A percentile compares a stretch with the other conserved stretches of the same genome.
These are phyloP conservation scores for Naematelia encephala DNA, from an alignment of 768 basidiomycete genomes.

Conservation along the genomic window DNA sequence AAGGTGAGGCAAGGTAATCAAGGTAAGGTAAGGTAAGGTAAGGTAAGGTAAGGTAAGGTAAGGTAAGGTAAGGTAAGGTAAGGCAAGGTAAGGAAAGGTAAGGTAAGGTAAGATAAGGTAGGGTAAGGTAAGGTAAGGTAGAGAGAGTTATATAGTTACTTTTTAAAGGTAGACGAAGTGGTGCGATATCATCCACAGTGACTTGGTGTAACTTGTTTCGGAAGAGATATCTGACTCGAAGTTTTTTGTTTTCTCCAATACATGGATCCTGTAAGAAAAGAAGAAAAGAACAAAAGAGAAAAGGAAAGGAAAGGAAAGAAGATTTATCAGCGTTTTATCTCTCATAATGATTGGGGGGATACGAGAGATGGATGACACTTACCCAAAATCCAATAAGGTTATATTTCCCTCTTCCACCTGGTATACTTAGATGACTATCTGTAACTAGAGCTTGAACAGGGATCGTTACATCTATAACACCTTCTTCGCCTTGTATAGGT, in stretches of 20 bases:
- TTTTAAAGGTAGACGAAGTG: conserved; percentile 54
- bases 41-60: no score
- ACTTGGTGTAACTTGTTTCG: conserved; percentile 70
- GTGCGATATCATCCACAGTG: conserved; percentile 65
- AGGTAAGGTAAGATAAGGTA: no score
- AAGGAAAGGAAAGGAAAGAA: neutral
- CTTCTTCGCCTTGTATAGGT: conserved; percentile 55
- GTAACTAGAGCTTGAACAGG: conserved; percentile 77
- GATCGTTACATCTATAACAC: conserved; percentile 71
- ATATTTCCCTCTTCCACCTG: conserved; percentile 72
- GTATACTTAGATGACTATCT: conserved; percentile 72
- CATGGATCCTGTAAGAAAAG: conserved; percentile 75
- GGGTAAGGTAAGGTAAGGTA: no score
- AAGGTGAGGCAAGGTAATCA: no score
- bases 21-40: no score
- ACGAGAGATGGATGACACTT: conserved; percentile 2
- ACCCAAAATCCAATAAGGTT: conserved; percentile 77
- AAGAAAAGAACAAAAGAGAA: neutral
- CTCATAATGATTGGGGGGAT: neutral
- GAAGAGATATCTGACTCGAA: conserved; percentile 75
- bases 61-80: no score
- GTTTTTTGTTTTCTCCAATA: conserved; percentile 65
- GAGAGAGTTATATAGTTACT: no score
- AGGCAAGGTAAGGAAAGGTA: no score
- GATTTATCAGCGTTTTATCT: neutral